Evolutionary conservation across 768 basidiomycete species (phyloP), one percentile per base, ranked within the genome.

Genomic region (Leccinum obscurum): DNA sequence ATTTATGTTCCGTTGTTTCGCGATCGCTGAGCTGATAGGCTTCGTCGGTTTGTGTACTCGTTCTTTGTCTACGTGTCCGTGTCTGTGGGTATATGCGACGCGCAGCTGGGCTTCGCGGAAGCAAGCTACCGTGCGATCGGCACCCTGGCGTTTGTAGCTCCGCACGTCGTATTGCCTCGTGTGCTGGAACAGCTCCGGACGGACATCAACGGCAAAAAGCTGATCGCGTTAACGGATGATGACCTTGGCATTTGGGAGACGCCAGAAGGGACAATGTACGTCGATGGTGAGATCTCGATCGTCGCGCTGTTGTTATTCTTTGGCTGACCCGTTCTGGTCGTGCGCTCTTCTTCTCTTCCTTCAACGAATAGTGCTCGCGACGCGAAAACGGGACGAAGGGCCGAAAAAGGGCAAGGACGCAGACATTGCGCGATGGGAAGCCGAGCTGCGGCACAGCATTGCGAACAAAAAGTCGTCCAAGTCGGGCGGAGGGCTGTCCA

Each of bases 371-470:
- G 92, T 92, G 3, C 76, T 95, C 14, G 78, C 86, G 10, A 75
- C 80, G 2, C 83, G 83, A 58, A 89, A 89, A 66, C 71, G 72
- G 11, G 80, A 78, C 1, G 79, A 82, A 4, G 77, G 68, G 52
- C 75, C 75, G 4, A 81, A 76, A 64, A 96, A 95, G 70, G 91
- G 93, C 14, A 98, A 97, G 66, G 90, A 88, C 59, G 85, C 90
- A 6, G 93, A 92, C 37, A 90, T 96, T 14, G 89, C 92, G 17
- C 89, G 92, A 68, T 99, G 96, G 96, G 97, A 99, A 62, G 89
- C 88, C 28, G 95, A 99, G 61, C 78, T 96, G n/a, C 85, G 95
- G 10, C 88, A 91, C 65, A 85, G 88, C 0, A 78, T 98, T 1
- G 91, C 92, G 6, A 84, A 77, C 57, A 98, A 98, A 78, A 93